Evolutionary conservation across 148 eudicot species (phyloP), one percentile per base, ranked within the genome.

Genomic region (Persicaria maculosa): DNA sequence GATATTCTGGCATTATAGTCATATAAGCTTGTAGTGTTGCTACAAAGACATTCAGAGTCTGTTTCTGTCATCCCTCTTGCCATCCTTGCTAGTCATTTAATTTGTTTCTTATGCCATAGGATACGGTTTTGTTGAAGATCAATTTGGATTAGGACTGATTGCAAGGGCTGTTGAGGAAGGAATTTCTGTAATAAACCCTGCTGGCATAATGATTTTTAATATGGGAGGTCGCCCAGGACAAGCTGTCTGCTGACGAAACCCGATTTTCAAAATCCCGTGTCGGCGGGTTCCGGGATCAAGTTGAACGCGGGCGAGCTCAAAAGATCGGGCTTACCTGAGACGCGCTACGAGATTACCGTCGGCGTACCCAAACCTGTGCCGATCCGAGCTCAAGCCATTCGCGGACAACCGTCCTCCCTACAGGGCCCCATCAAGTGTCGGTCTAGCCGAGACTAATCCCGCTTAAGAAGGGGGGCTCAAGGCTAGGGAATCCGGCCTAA

Each of bases 211-310:
- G 97, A 90, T 92, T 50, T 95, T 95, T 74, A 95, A 95, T 78
- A 95, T 95, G 98, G 98, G 98, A 78, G 98, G 98, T 52, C 96
- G 98, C 72, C 98, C 98, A 64, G 98, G 98, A 75, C 96, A 95
- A 87, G 96, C 89, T 79, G 98, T 95, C 76, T 95, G 98, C 79
- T n/a, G n/a, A n/a, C n/a, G n/a, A n/a, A n/a, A n/a, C n/a, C n/a
- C n/a, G n/a, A n/a, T n/a, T n/a, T n/a, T n/a, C n/a, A n/a, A n/a
- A n/a, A n/a, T n/a, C n/a, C n/a, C n/a, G n/a, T n/a, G n/a, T n/a
- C n/a, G n/a, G n/a, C n/a, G n/a, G n/a, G n/a, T n/a, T n/a, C n/a
- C n/a, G n/a, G n/a, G n/a, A n/a, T n/a, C n/a, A n/a, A n/a, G n/a
- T n/a, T n/a, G n/a, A n/a, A n/a, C n/a, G n/a, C n/a, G n/a, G n/a